Evolutionary conservation across 352 stramenopile species (phyloP).

Genomic region (Pythium biforme): DNA sequence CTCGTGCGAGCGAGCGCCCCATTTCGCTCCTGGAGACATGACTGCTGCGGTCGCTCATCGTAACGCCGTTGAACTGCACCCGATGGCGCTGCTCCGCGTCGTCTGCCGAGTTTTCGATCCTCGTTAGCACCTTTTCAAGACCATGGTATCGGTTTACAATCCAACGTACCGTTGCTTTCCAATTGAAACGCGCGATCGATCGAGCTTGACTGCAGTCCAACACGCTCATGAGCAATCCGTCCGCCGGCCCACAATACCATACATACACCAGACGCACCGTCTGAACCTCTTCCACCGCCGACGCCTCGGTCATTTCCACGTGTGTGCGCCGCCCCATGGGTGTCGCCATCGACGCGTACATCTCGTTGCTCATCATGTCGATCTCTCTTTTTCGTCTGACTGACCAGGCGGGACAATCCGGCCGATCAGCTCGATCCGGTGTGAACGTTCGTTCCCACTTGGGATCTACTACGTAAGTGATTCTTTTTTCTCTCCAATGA

Average conservation of each 20-base stretch:
- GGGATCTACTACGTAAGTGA: neutral
- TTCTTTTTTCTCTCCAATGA: neutral
- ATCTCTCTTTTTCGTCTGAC: neutral
- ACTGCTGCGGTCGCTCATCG: conserved; percentile 30
- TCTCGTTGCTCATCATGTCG: conserved; percentile 1
- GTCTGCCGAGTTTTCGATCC: neutral
- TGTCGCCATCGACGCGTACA: conserved; percentile 12
- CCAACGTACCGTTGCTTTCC: conserved; percentile 3
- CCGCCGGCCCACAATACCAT: too few species aligned
- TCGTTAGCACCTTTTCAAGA: neutral
- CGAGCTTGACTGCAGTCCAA: conserved; percentile 12
- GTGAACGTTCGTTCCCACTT: neutral
- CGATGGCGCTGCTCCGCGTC: conserved; percentile 10
- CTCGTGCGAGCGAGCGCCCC: conserved; percentile 31
- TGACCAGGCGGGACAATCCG: neutral
- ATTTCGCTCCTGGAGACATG: conserved; percentile 22
- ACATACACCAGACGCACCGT: conserved; percentile 5
- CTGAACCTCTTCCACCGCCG: conserved; percentile 11
- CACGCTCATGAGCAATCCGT: neutral
- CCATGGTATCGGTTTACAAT: neutral
- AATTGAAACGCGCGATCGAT: conserved; percentile 16
- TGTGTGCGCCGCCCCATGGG: neutral
- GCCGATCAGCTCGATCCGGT: neutral
- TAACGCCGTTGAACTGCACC: conserved; percentile 24
- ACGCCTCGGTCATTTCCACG: neutral